These are phyloP conservation scores for Solanum ossicruentum DNA, from an alignment of 257 asterid genomes.

Conservation along the genomic window DNA sequence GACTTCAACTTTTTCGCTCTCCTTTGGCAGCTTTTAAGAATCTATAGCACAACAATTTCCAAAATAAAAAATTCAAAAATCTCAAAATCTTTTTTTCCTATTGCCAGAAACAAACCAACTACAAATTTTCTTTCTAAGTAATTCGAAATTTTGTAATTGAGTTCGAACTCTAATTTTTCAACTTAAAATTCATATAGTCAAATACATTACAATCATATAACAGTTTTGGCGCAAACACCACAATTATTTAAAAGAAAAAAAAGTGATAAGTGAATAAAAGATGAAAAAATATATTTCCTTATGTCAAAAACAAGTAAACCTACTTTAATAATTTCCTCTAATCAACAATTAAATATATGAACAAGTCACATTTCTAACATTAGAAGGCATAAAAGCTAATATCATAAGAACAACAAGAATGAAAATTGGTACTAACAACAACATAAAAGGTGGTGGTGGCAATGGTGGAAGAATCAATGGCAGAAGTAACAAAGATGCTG, in stretches of 20 bases:
- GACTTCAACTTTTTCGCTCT: too few species aligned
- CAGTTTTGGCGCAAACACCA: background rate
- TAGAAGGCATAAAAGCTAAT: constrained; percentile 63
- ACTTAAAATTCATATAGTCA: too few species aligned
- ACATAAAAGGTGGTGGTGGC: constrained; percentile 80
- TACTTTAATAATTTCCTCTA: background rate
- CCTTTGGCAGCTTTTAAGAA: too few species aligned
- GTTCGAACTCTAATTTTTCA: too few species aligned
- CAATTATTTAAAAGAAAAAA: rapidly evolving
- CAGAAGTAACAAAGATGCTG: constrained; percentile 50
- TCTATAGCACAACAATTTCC: too few species aligned
- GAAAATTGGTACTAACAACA: constrained; percentile 53
- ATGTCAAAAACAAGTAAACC: background rate
- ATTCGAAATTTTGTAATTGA: too few species aligned
- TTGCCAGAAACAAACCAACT: too few species aligned
- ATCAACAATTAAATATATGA: constrained; percentile 1
- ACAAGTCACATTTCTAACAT: background rate
- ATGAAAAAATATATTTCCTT: background rate
- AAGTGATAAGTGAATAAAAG: background rate
- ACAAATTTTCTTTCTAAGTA: too few species aligned
- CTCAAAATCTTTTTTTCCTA: too few species aligned
- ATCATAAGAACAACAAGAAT: constrained; percentile 43
- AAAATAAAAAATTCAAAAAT: too few species aligned
- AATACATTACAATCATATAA: too few species aligned
- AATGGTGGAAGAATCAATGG: constrained; percentile 65